These are phyloP conservation scores for Buxus sempervirens DNA, from an alignment of 164 flowering plant species.

Conservation along the genomic window DNA sequence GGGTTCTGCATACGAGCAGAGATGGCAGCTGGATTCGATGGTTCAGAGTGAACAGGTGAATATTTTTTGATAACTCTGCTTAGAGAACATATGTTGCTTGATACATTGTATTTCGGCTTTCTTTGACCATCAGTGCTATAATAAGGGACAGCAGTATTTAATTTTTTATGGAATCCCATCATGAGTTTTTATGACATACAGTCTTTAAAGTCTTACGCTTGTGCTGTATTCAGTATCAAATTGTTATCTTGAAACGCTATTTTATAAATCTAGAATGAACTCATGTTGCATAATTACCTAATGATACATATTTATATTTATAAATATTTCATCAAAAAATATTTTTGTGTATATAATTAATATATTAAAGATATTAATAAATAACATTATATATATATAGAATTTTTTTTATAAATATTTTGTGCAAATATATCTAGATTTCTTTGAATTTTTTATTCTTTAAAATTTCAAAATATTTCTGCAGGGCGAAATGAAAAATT, in stretches of 20 bases:
- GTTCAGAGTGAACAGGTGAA: slow-evolving; percentile 70
- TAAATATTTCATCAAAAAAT: too few species aligned
- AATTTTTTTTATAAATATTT: too few species aligned
- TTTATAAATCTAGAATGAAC: neutral
- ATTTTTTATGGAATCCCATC: neutral
- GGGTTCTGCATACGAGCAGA: slow-evolving; percentile 63
- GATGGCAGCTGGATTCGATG: slow-evolving; percentile 67
- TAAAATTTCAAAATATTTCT: too few species aligned
- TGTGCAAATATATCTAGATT: too few species aligned
- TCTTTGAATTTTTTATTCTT: too few species aligned
- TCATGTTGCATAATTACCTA: neutral
- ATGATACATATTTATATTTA: too few species aligned
- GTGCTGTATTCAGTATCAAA: too few species aligned
- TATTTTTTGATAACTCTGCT: slow-evolving; percentile 3
- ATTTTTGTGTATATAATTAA: too few species aligned
- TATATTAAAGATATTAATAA: too few species aligned
- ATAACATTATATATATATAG: too few species aligned
- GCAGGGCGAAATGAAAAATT: too few species aligned
- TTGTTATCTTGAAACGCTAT: neutral
- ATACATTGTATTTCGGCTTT: slow-evolving; percentile 1
- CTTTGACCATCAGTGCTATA: neutral
- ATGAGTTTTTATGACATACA: neutral
- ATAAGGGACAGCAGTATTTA: neutral
- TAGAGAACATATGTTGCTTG: slow-evolving; percentile 4
- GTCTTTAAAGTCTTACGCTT: neutral